Evolutionary conservation across 2,329 filamentous ascomycete genomes (phyloP), one percentile per base, ranked within the genome.

Genomic region (Ciborinia camelliae): DNA sequence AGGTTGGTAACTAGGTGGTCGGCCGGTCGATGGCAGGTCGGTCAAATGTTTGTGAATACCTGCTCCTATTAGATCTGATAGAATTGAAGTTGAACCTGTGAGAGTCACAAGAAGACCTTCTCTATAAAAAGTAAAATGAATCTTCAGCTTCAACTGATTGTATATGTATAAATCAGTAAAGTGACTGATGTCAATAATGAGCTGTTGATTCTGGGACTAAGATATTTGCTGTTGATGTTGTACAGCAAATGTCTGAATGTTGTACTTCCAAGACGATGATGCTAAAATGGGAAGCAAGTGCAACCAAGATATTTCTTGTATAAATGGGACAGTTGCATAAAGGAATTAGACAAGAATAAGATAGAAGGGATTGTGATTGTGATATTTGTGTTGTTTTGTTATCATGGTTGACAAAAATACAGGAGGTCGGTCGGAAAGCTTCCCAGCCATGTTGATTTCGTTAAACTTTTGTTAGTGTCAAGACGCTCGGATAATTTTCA

Each of bases 381-480:
- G n/a, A 59, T 63, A 59, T 51, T 63, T 41, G 53, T 59, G 43
- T 30, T 63, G n/a, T n/a, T 59, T 45, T 48, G 26, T 58, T 63
- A 30, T 63, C 53, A 59, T 48, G 47, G 37, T 39, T n/a, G n/a
- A n/a, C 14, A 39, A 6, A 39, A 59, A 64, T 50, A 20, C 47
- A 62, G 62, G 53, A 58, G 62, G 62, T 59, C 45, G 53, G 53
- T 50, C 50, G 32, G 20, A 28, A 59, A 32, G 45, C 43, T 59
- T 59, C 32, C 62, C 62, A 64, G 62, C 62, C 62, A 59, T 64
- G 43, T 58, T 59, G 32, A 59, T 64, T 64, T 64, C 35, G n/a
- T 45, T 39, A 26, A 26, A 35, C 32, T 28, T 63, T 59, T 39
- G 20, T 52, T 63, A 64, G 45, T 41, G 54, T 35, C 52, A 14